Percentiles rank a stretch among this genome's conserved stretches.
phyloP scores from a whole-genome alignment of 345 rosid species.

The Eutrema japonicum region DNA sequence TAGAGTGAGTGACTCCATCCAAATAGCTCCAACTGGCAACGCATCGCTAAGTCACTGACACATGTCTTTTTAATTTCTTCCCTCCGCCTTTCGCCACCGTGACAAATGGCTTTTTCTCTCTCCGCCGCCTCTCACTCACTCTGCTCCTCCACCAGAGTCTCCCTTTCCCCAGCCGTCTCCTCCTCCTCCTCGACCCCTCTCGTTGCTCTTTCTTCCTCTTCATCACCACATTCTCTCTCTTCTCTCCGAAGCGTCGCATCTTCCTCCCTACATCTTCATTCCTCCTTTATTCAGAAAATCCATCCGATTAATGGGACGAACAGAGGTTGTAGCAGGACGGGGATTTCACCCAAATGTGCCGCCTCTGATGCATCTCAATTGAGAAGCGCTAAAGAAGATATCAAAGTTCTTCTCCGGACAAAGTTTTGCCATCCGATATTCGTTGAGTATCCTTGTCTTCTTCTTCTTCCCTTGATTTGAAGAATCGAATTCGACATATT shows the following conservation, averaged over 20 bases:
- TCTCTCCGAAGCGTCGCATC: conserved; percentile 60
- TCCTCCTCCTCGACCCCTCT: conserved; percentile 35
- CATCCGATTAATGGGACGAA: conserved; percentile 43
- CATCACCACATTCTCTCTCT: conserved; percentile 40
- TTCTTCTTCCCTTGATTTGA: not conserved
- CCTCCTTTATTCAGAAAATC: conserved; percentile 54
- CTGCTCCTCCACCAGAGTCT: conserved; percentile 50
- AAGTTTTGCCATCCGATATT: conserved; percentile 85
- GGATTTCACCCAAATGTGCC: conserved; percentile 54
- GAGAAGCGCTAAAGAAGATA: conserved; percentile 87
- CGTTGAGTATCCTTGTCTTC: conserved; percentile 44
- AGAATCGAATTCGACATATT: not conserved
- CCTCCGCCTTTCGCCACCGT: conserved; percentile 33
- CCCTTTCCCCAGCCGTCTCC: conserved; percentile 41
- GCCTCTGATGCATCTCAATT: conserved; percentile 83
- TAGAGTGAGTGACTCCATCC: conserved; percentile 31
- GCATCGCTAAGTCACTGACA: conserved; percentile 8
- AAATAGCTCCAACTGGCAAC: conserved; percentile 32
- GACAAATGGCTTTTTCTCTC: conserved; percentile 62
- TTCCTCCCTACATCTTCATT: conserved; percentile 53
- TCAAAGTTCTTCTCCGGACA: conserved; percentile 74
- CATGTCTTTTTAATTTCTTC: not conserved
- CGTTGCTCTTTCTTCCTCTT: conserved; percentile 37
- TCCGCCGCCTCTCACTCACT: conserved; percentile 63
- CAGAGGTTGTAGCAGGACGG: conserved; percentile 36